phyloP scores from a whole-genome alignment of 2,329 filamentous ascomycete species.

The Neonectria coccinea region DNA sequence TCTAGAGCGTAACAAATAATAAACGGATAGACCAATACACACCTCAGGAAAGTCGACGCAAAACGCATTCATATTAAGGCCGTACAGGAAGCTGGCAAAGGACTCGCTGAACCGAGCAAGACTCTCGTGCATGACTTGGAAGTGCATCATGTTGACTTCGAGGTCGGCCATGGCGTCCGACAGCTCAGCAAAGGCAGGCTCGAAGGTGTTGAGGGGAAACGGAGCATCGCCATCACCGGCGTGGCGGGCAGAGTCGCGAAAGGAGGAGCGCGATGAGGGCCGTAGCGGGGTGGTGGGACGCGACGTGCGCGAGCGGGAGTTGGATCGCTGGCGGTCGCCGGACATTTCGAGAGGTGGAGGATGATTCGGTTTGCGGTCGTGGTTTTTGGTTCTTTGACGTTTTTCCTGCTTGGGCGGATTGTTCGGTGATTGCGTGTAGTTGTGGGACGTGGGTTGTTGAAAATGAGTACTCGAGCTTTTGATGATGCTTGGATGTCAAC shows the following conservation, averaged over 20 bases:
- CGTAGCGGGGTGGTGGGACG: slow-evolving; percentile 93
- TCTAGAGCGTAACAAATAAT: slow-evolving; percentile 1
- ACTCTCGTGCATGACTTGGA: slow-evolving; percentile 97
- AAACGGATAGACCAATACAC: slow-evolving; percentile 34
- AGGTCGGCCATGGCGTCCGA: slow-evolving; percentile 94
- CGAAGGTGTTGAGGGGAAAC: slow-evolving; percentile 83
- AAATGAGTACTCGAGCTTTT: neutral
- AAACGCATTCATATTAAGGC: slow-evolving; percentile 98
- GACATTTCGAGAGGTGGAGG: slow-evolving; percentile 38
- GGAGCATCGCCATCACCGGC: slow-evolving; percentile 63
- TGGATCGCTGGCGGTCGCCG: slow-evolving; percentile 57
- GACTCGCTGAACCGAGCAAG: slow-evolving; percentile 93
- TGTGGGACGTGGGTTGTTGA: neutral
- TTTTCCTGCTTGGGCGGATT: neutral
- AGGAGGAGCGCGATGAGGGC: slow-evolving; percentile 87
- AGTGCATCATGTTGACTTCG: slow-evolving; percentile 96
- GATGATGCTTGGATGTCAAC: slow-evolving; percentile 12
- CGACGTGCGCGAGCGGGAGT: slow-evolving; percentile 73
- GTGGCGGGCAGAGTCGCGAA: slow-evolving; percentile 79
- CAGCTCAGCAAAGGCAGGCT: slow-evolving; percentile 92
- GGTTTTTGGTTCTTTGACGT: neutral
- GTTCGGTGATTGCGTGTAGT: neutral
- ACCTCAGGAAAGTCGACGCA: slow-evolving; percentile 98
- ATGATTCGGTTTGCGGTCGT: neutral
- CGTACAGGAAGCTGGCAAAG: slow-evolving; percentile 95